Evolutionary conservation across 2,329 filamentous ascomycete species (phyloP), one percentile per base, ranked within the genome.

Genomic region (Alternaria brassicae): DNA sequence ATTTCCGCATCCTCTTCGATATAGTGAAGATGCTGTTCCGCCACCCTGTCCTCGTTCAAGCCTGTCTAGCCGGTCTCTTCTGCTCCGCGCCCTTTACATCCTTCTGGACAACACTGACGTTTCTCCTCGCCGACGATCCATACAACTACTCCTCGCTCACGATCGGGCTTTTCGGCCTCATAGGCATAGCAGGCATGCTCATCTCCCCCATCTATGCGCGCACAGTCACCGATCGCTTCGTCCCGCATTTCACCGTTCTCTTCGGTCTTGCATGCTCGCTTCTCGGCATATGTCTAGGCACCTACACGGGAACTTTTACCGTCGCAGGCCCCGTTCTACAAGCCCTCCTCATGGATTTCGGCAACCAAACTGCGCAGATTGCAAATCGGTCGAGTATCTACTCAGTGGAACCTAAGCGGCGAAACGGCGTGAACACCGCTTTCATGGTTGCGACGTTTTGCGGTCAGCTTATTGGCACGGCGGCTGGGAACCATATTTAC

Each of bases 401-500:
- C 67, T 78, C 81, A 1, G 87, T 94, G 21, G 89, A 90, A 53
- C 88, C 91, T 0, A 88, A 86, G 60, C 88, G 88, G 0, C 80
- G 90, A 4, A 95, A 93, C 76, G 79, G 91, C 3, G 85, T 94
- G 23, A 95, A 95, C 72, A 93, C 91, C 0, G 90, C 88, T 1
- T 95, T 92, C 70, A 95, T 94, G 91, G 83, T 93, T 0, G 83
- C 84, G 7, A 87, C 86, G 0, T 94, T 94, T 69, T 87, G 85
- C 27, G 91, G 91, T 0, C 91, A 95, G 79, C 71, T 95, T 45
- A 88, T 88, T 2, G 91, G 91, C 0, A 85, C 83, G 2, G 77
- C 80, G 9, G 81, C 77, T 0, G 84, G 84, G 0, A 86, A 84
- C 61, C 78, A 81, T 42, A 74, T 88, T 12, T 89, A 86, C 70